Evolutionary conservation across 2,329 filamentous ascomycete species (phyloP), one percentile per base, ranked within the genome.

Genomic region (Hypoxylon rubiginosum): DNA sequence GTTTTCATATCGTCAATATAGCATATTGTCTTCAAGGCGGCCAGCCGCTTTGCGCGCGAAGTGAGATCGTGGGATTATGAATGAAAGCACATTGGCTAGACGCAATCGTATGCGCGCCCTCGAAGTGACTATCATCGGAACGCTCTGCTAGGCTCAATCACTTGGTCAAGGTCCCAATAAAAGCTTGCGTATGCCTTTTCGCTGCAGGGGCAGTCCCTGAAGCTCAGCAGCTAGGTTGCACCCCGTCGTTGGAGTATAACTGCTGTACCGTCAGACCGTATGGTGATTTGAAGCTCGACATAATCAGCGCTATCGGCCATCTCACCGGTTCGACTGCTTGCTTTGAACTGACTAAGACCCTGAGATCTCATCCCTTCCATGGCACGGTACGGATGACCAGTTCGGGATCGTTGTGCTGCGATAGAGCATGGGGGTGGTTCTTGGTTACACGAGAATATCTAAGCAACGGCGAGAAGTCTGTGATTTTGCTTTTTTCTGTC

Each of bases 171-270:
- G 54, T 55, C 54, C 66, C 56, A 67, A 63, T 56, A 64, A 53
- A 56, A 63, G 63, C 66, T 67, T 66, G 60, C 61, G 66, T 64
- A 60, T 71, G 66, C 64, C 64, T 58, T 64, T 34, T 56, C 21
- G 39, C 32, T 69, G 59, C 66, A 71, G 68, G 68, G 68, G 58
- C 43, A 34, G 45, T 61, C 67, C 67, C 56, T 67, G 59, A 34
- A 64, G 30, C 19, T 50, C 6, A 62, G 52, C 50, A 54, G n/a
- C 36, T 52, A 50, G 63, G 68, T 68, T 64, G 58, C 51, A 68
- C 58, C 49, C 61, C 60, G 64, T 67, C 21, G 63, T 69, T 70
- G 58, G 63, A 69, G 63, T 60, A 59, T 66, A 60, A 53, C 50
- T 24, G 50, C 58, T 48, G 58, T 58, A 57, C 26, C n/a, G n/a